These are phyloP conservation scores for Aeschynomene evenia DNA, from an alignment of 306 rosid genomes.

Conservation along the genomic window DNA sequence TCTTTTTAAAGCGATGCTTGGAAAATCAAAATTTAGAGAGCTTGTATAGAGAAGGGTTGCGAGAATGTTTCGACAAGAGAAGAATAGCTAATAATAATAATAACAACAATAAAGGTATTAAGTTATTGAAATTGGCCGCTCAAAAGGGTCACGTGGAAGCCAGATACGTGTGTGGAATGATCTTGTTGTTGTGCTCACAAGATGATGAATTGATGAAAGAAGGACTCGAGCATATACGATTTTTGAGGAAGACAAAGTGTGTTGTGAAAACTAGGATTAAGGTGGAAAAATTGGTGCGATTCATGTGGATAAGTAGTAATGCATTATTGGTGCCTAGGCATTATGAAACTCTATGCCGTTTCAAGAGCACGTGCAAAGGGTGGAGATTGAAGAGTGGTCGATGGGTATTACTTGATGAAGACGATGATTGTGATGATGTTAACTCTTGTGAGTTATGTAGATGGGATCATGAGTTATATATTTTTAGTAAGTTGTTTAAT, in stretches of 20 bases:
- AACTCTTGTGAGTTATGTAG: conserved; percentile 30
- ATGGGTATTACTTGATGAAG: background rate
- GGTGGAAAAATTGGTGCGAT: background rate
- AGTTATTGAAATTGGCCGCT: background rate
- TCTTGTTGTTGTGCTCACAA: background rate
- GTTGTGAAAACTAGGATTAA: conserved; percentile 5
- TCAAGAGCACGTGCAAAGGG: conserved; percentile 1
- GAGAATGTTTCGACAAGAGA: background rate
- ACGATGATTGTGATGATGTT: background rate
- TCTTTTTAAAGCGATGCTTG: conserved; percentile 1
- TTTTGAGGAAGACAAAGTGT: conserved; percentile 17
- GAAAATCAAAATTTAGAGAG: conserved; percentile 26
- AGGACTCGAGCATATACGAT: conserved; percentile 8
- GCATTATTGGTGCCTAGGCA: background rate
- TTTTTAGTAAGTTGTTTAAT: background rate
- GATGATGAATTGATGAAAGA: background rate
- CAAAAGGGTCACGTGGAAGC: conserved; percentile 32
- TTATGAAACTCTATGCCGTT: background rate
- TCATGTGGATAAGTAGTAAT: background rate
- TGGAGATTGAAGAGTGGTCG: background rate
- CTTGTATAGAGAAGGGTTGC: conserved; percentile 23
- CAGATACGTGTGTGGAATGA: conserved; percentile 30
- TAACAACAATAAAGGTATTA: background rate
- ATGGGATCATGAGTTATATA: conserved; percentile 1
- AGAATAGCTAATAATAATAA: too few relatives aligned